Evolutionary conservation across 495 filamentous ascomycete species (phyloP), one percentile per base, ranked within the genome.

Genomic region (Lophiostoma macrostomum): DNA sequence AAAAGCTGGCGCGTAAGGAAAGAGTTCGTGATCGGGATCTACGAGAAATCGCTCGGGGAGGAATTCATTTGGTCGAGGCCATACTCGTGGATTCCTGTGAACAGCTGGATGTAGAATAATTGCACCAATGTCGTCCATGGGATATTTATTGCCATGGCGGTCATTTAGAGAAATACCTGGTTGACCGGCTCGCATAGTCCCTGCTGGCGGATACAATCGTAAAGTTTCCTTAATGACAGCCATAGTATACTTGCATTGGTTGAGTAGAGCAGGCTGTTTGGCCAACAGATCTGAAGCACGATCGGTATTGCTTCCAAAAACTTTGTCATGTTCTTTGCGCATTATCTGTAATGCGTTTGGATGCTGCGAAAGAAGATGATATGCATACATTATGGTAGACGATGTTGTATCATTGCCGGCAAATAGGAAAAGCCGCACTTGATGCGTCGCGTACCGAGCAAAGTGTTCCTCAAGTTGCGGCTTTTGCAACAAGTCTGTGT

Each of bases 371-470:
- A 83, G 70, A 29, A 78, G 68, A 58, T 79, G 71, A 38, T 72
- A 72, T 7, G 60, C 50, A 67, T 72, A 76, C 0, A 58, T 40
- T 4, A 76, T 47, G 0, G 70, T 53, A 49, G 67, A 67, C 29
- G 62, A 57, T 5, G 74, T 77, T 4, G 74, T 75, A 63, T 79
- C 75, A 56, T 77, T 70, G 18, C 75, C 74, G 4, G 72, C 75
- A 28, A 73, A 72, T 10, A 78, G 59, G 53, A 78, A 77, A 0
- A 69, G n/a, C 1, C 43, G 23, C 3, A 60, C 20, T 14, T 60
- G 56, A 19, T 34, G 13, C 2, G 24, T 18, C 4, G 45, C 52
- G 40, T 16, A 34, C 29, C 22, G 5, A 5, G 25, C 11, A 19
- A 53, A 53, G 18, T 34, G 2, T 22, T 10, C 4, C n/a, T 53